A percentile compares a stretch with the other conserved stretches of the same genome.
These are phyloP conservation scores for Beauveria scarabaeidicola DNA, from an alignment of 2,329 filamentous ascomycete genomes.

Conservation along the genomic window DNA sequence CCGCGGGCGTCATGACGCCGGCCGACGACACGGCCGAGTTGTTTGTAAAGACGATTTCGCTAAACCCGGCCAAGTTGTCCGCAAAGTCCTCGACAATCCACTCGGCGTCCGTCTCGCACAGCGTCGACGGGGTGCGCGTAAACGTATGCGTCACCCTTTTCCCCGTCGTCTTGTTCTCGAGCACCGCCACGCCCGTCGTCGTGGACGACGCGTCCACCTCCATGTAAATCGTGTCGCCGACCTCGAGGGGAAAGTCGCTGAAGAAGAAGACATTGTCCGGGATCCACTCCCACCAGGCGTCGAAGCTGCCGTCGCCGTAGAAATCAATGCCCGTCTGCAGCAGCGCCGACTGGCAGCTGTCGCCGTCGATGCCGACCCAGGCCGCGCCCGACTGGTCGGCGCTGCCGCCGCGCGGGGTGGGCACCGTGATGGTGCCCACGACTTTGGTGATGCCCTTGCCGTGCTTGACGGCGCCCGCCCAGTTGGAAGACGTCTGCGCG, in stretches of 20 bases:
- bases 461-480: background rate
- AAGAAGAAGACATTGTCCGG: constrained; percentile 30
- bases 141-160: constrained; percentile 41
- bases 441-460: background rate
- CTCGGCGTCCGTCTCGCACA: constrained; percentile 47
- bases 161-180: constrained; percentile 40
- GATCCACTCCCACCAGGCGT: constrained; percentile 35
- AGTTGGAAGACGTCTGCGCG: background rate
- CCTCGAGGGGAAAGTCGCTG: constrained; percentile 16
- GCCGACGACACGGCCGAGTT: constrained; percentile 15
- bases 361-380: constrained; percentile 36
- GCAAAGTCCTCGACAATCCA: constrained; percentile 44
- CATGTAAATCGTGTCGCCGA: constrained; percentile 17
- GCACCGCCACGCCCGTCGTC: constrained; percentile 14
- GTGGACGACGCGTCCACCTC: constrained; percentile 15
- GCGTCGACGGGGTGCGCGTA: constrained; percentile 16
- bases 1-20: constrained; percentile 17
- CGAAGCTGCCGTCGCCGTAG: constrained; percentile 23
- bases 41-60: constrained; percentile 3
- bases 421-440: background rate
- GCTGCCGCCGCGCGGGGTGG: background rate
- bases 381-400: constrained; percentile 18
- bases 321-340: constrained; percentile 33
- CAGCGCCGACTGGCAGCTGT: constrained; percentile 25
- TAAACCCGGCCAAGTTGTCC: constrained; percentile 4